Evolutionary conservation across 306 rosid genomes (phyloP).

Genomic region (Rosa persica): DNA sequence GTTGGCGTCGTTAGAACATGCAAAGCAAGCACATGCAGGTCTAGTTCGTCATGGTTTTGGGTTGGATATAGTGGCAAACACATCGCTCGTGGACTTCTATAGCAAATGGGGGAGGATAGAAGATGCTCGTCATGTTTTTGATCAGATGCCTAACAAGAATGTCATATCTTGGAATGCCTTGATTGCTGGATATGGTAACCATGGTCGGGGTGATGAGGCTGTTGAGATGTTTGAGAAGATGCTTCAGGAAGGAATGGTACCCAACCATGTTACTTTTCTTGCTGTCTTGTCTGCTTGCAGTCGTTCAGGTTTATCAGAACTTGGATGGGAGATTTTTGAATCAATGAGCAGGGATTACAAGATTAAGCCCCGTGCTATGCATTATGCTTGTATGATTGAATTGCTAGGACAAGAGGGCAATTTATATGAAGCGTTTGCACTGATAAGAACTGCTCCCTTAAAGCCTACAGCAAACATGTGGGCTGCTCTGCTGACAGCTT

Average conservation of each 20-base stretch:
- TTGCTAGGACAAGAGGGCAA: conserved; percentile 80
- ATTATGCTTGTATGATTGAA: conserved; percentile 84
- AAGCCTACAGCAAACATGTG: conserved; percentile 82
- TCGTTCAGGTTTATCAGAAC: conserved; percentile 69
- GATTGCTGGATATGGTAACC: conserved; percentile 84
- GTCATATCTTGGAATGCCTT: conserved; percentile 83
- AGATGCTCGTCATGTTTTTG: conserved; percentile 77
- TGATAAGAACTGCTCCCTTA: conserved; percentile 60
- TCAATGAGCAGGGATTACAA: conserved; percentile 70
- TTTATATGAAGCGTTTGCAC: conserved; percentile 68
- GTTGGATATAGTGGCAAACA: conserved; percentile 70
- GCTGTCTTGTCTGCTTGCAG: conserved; percentile 85
- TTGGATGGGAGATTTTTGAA: conserved; percentile 74
- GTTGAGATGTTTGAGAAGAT: conserved; percentile 70
- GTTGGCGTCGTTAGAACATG: conserved; percentile 52
- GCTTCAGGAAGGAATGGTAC: conserved; percentile 61
- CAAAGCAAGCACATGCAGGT: conserved; percentile 87
- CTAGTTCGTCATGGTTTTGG: conserved; percentile 80
- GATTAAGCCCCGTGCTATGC: conserved; percentile 91
- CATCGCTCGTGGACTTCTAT: conserved; percentile 82
- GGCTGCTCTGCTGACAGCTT: conserved; percentile 88
- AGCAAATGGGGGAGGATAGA: conserved; percentile 86
- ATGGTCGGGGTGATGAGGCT: conserved; percentile 78
- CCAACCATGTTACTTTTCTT: conserved; percentile 88
- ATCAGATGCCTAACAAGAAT: conserved; percentile 63